phyloP scores from a whole-genome alignment of 225 moss, liverwort and hornwort species.

The Straminergon stramineum region DNA sequence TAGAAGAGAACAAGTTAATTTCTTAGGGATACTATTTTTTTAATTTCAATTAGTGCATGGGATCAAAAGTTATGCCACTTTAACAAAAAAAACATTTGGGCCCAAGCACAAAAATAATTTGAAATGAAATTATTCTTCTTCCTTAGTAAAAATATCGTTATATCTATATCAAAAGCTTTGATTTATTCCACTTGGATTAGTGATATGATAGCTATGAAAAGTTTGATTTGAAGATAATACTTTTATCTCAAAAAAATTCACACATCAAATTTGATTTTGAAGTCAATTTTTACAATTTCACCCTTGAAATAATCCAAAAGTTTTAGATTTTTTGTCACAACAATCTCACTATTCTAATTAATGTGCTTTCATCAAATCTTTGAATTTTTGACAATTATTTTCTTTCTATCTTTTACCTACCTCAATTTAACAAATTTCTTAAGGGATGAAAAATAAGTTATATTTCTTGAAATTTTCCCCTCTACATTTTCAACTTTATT shows the following conservation, averaged over 20 bases:
- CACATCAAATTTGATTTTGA: not conserved
- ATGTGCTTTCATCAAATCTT: not conserved
- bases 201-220: not conserved
- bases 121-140: too few relatives aligned
- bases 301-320: not conserved
- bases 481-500: not conserved
- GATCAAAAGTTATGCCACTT: not conserved
- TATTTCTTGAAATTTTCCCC: not conserved
- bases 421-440: not conserved
- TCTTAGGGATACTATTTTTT: too few relatives aligned
- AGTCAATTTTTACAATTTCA: not conserved
- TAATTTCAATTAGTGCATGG: not conserved
- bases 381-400: not conserved
- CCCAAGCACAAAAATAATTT: not conserved
- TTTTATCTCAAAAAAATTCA: not conserved
- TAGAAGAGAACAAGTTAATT: fast-evolving
- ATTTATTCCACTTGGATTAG: not conserved
- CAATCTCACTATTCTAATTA: not conserved
- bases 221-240: not conserved
- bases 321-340: not conserved
- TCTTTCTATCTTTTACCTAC: not conserved
- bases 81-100: not conserved
- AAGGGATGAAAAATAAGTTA: not conserved
- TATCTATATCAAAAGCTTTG: fast-evolving
- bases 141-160: not conserved